These are phyloP conservation scores for Candida ovalis DNA, from an alignment of 805 yeast species.

Conservation along the genomic window DNA sequence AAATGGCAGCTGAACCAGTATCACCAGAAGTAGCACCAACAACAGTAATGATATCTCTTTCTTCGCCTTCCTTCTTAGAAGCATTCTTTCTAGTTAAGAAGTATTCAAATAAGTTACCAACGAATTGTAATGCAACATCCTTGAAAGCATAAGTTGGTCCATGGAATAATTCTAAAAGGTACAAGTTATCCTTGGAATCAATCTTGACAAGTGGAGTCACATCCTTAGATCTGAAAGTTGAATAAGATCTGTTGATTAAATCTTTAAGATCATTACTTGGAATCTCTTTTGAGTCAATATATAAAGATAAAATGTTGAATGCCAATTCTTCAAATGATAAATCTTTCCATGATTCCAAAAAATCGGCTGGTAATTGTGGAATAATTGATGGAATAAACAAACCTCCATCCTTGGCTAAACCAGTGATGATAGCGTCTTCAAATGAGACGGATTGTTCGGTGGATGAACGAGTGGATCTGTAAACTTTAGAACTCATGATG, in stretches of 20 bases:
- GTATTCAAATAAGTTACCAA: conserved; percentile 94
- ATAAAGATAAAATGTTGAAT: conserved; percentile 75
- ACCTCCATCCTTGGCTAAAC: conserved; percentile 96
- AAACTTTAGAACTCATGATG: conserved; percentile 43
- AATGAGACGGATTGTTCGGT: conserved; percentile 52
- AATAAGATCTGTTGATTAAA: conserved; percentile 69
- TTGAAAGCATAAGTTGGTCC: conserved; percentile 99
- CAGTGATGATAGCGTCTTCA: conserved; percentile 82
- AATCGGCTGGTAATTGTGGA: conserved; percentile 56
- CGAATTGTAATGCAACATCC: conserved; percentile 97
- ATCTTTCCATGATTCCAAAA: conserved; percentile 65
- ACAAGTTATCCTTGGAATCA: conserved; percentile 56
- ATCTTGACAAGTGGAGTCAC: conserved; percentile 74
- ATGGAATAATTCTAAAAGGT: conserved; percentile 89
- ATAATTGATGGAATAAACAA: conserved; percentile 82
- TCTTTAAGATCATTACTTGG: conserved; percentile 60
- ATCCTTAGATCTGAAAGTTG: conserved; percentile 84
- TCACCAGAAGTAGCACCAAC: conserved; percentile 99
- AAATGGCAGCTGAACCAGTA: conserved; percentile 98
- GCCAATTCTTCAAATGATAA: conserved; percentile 84
- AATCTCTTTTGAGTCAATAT: conserved; percentile 70
- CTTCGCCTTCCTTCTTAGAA: conserved; percentile 39
- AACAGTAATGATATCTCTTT: conserved; percentile 82
- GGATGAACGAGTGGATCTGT: conserved; percentile 77
- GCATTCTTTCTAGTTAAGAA: conserved; percentile 76